These are phyloP conservation scores for Kuraishia cidri DNA, from an alignment of 805 yeast species.

Conservation along the genomic window DNA sequence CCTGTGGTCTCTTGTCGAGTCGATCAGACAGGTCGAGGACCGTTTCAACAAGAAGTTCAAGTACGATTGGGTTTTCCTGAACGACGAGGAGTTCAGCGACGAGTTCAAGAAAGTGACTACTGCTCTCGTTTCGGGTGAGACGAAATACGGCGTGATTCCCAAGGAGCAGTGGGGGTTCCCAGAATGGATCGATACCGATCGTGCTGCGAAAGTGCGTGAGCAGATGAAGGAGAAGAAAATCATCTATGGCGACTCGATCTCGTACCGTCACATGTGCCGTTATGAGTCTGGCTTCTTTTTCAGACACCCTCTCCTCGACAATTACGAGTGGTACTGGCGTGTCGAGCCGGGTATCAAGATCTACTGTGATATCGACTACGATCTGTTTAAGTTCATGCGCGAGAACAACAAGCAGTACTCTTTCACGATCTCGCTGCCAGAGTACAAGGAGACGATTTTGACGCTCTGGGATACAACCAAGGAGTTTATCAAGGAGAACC, in stretches of 20 bases:
- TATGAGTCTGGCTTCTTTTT: constrained; percentile 86
- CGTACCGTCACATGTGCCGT: constrained; percentile 89
- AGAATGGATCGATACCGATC: constrained; percentile 66
- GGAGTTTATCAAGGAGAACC: constrained; percentile 49
- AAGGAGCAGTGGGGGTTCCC: constrained; percentile 85
- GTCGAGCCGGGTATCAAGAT: constrained; percentile 82
- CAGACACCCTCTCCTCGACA: constrained; percentile 62
- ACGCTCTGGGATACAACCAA: constrained; percentile 70
- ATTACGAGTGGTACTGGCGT: constrained; percentile 92
- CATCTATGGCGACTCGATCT: constrained; percentile 57
- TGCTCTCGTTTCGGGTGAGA: constrained; percentile 65
- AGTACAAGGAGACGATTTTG: constrained; percentile 62
- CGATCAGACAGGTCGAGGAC: constrained; percentile 79
- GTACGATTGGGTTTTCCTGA: constrained; percentile 94
- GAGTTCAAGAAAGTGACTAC: constrained; percentile 67
- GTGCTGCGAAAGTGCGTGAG: constrained; percentile 47
- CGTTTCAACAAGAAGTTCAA: constrained; percentile 74
- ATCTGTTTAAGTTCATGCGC: constrained; percentile 73
- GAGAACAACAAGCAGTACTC: constrained; percentile 70
- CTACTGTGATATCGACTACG: constrained; percentile 77
- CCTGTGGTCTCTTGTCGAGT: constrained; percentile 46
- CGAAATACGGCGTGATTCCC: constrained; percentile 77
- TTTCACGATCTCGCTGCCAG: constrained; percentile 73
- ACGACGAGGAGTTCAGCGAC: constrained; percentile 77
- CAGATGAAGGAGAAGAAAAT: constrained; percentile 41